phyloP scores from a whole-genome alignment of 116 monocot genomes.

The Phalaenopsis hybrid region DNA sequence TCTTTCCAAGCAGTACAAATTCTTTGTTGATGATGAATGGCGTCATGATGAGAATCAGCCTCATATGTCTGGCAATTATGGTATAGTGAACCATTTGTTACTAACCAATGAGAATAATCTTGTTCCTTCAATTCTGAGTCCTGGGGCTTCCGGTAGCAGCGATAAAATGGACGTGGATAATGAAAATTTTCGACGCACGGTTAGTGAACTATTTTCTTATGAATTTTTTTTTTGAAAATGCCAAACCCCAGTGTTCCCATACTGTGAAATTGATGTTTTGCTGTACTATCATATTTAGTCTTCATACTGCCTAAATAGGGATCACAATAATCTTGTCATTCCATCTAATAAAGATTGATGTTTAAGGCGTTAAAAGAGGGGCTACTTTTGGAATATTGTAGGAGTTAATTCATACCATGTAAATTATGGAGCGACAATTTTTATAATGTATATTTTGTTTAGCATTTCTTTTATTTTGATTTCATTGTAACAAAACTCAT shows the following conservation, averaged over 20 bases:
- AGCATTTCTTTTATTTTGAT: too few species aligned
- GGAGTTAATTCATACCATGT: too few species aligned
- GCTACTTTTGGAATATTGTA: too few species aligned
- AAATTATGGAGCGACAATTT: too few species aligned
- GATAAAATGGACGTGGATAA: constrained; percentile 66
- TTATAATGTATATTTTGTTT: too few species aligned
- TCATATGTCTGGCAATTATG: constrained; percentile 43
- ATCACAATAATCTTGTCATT: too few species aligned
- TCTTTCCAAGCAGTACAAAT: constrained; percentile 55
- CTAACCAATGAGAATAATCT: constrained; percentile 32
- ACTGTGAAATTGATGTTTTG: too few species aligned
- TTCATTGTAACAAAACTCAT: too few species aligned
- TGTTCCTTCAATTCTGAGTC: constrained; percentile 25
- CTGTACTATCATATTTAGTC: not conserved
- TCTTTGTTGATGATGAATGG: constrained; percentile 75
- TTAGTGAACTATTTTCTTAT: constrained; percentile 16
- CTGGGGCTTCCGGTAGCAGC: constrained; percentile 24
- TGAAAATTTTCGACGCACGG: constrained; percentile 39
- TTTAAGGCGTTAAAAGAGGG: too few species aligned
- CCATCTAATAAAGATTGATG: too few species aligned
- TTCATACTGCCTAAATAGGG: not conserved
- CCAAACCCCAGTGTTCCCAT: too few species aligned
- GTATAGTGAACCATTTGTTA: constrained; percentile 56
- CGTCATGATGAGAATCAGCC: constrained; percentile 65
- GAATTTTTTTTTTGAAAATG: not conserved